Evolutionary conservation across 2,329 filamentous ascomycete species (phyloP), one percentile per base, ranked within the genome.

Genomic region (Clarireedia paspali): DNA sequence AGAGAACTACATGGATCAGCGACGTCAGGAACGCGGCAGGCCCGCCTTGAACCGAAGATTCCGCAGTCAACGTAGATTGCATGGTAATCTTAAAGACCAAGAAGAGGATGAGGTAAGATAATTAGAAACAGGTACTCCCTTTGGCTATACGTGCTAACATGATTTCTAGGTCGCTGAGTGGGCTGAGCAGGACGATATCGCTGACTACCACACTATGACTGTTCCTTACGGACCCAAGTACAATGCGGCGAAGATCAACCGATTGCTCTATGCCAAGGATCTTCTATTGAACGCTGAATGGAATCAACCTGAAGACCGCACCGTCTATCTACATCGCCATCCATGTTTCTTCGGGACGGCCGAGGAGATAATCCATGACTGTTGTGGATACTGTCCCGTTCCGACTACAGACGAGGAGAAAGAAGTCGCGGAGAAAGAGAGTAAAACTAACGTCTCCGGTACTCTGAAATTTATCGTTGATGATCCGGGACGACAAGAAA

Each of bases 201-300:
- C 85, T 36, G 84, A 87, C 66, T 95, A 95, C 62, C 83, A 94
- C 66, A 89, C 85, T 1, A 87, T 89, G 69, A 87, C 80, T 6
- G 78, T 89, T 34, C 85, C 84, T 0, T 90, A 88, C 59, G 86
- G 85, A 15, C 68, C 70, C 39, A 77, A 74, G 55, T 83, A 82
- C 62, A 73, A 81, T 53, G 83, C 85, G 14, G 83, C 82, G 65
- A 83, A 84, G 64, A 91, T 95, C 55, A 89, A 95, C 69, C 91
- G 87, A 66, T 75, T 95, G 0, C 81, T 91, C 46, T 95, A 89
- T 66, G 89, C 86, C 2, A 86, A 88, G 60, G 90, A 95, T 67
- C 70, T 95, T 17, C 76, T 95, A 6, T 79, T 95, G 17, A 94
- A 95, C 64, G 88, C 88, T 0, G 88, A 95, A 67, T 95, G 90